Base-by-base conservation (phyloP, 805 yeast genomes). In the Yamadazyma tumulicola region DNA sequence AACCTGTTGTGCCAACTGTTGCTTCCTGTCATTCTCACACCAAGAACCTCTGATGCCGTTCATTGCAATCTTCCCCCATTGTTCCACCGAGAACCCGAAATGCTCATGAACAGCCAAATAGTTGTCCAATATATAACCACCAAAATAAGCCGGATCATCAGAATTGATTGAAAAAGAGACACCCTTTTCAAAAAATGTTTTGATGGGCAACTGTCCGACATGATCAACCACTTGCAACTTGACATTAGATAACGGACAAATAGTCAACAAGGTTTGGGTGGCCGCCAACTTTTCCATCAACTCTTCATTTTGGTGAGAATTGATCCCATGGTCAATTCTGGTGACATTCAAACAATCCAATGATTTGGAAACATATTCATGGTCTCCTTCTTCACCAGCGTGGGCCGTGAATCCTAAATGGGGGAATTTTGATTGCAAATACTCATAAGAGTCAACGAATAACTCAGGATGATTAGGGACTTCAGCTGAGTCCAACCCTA, bases 381-480 rank as follows among this genome's bases (percentile, higher is more conserved):
- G 78, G 43, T 81, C 85, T 34, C 91, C 94, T 64, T 85, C 94
- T 60, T 85, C 95, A 49, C 95, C 95, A 2, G 93, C 94, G 51
- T 85, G 95, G 2, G 95, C 91, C 23, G 94, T 85, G 35, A 82
- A 66, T 25, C 77, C 72, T 36, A 80, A 71, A 16, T 73, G 60
- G 16, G 81, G 76, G 49, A 67, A 74, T 26, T 64, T 52, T 16
- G 64, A 60, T 35, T 64, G 66, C 6, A 83, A 71, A 14, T 54
- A 49, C 7, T 57, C 47, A 54, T 79, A 85, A 54, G 87, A 79
- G 31, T 81, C 84, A 10, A 60, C 61, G 50, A 84, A 85, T 31
- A 81, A 52, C 32, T 73, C 68, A 8, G 95, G 91, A 11, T 89
- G 91, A 60, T 80, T 79, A 21, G 86, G 88, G 41, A 65, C 75